These are phyloP conservation scores for Aspergillus amoenus DNA, from an alignment of 2,329 filamentous ascomycete species.

Conservation along the genomic window DNA sequence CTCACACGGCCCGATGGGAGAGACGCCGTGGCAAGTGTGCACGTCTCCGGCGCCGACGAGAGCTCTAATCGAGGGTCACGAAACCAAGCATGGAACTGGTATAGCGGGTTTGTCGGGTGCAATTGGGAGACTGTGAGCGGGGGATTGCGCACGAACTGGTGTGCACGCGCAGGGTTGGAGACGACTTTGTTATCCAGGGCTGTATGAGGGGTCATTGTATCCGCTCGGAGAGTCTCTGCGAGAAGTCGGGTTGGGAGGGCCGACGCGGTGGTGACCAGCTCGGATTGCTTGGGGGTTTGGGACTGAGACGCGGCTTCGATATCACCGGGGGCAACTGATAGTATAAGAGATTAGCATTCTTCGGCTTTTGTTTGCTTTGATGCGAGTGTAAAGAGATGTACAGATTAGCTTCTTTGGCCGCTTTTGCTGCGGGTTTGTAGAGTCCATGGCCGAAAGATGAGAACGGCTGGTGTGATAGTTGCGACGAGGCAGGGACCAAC, in stretches of 20 bases:
- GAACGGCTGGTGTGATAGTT: background rate
- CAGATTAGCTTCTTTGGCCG: slow-evolving; percentile 14
- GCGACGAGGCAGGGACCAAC: background rate
- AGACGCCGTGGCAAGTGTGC: slow-evolving; percentile 78
- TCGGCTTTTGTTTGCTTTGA: background rate
- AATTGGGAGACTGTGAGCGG: slow-evolving; percentile 43
- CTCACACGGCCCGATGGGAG: slow-evolving; percentile 83
- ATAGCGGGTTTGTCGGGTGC: slow-evolving; percentile 59
- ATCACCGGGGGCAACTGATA: slow-evolving; percentile 44
- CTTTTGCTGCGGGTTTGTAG: background rate
- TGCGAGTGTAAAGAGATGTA: background rate
- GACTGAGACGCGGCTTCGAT: slow-evolving; percentile 27
- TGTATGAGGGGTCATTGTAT: slow-evolving; percentile 37
- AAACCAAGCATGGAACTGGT: slow-evolving; percentile 92
- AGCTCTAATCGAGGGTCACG: slow-evolving; percentile 61
- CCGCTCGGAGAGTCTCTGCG: slow-evolving; percentile 29
- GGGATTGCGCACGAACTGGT: slow-evolving; percentile 45
- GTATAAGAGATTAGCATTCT: background rate
- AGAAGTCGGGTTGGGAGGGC: slow-evolving; percentile 10
- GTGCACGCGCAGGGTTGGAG: slow-evolving; percentile 40
- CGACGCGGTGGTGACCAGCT: slow-evolving; percentile 16
- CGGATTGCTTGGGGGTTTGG: slow-evolving; percentile 13
- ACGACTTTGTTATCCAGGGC: slow-evolving; percentile 34
- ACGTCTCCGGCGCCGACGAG: slow-evolving; percentile 80
- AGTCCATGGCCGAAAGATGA: slow-evolving; percentile 3